Base-by-base conservation (phyloP, 2,329 filamentous ascomycete genomes). In the Aspergillus piperis region DNA sequence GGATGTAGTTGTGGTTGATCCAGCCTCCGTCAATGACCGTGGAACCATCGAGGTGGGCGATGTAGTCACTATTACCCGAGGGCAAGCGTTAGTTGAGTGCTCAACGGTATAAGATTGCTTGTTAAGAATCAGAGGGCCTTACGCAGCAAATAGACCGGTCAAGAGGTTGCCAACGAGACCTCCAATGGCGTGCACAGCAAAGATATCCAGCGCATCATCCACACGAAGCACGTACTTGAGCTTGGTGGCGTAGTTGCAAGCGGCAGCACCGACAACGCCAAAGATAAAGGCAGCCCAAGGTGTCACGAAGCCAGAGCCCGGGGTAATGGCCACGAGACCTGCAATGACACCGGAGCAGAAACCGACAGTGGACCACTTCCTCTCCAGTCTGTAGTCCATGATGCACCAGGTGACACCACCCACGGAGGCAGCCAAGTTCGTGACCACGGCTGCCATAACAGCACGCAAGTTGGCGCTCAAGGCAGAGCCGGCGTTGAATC, bases 321-420 rank as follows among this genome's bases (percentile, higher is more conserved):
- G 92, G 8, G 92, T 96, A 66, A 96, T 96, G 60, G 89, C 88
- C 5, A 96, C 92, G 19, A 96, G 83, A 19, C 92, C 92, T 36
- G 92, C 90, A 69, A 96, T 89, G 23, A 96, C 90, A 64, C 92
- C 92, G 0, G 90, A 95, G 80, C 92, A 96, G 83, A 96, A 96
- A 2, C 92, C 92, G 25, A 96, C 92, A 2, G 91, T 94, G 0
- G 91, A 96, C 90, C 91, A 96, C 80, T 96, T 96, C 70, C 87
- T 85, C 79, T 96, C 92, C 52, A 96, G 84, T 59, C 92, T 86
- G 78, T 96, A 96, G 74, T 96, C 92, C 60, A 96, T 83, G 21
- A 96, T 80, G 74, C 91, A 95, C 92, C 91, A 96, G 38, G 90
- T 95, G 54, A 96, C 88, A 51, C 92, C 92, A 59, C 91, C 92